Evolutionary conservation across 306 rosid genomes (phyloP).

Genomic region (Abrus pulchellus): DNA sequence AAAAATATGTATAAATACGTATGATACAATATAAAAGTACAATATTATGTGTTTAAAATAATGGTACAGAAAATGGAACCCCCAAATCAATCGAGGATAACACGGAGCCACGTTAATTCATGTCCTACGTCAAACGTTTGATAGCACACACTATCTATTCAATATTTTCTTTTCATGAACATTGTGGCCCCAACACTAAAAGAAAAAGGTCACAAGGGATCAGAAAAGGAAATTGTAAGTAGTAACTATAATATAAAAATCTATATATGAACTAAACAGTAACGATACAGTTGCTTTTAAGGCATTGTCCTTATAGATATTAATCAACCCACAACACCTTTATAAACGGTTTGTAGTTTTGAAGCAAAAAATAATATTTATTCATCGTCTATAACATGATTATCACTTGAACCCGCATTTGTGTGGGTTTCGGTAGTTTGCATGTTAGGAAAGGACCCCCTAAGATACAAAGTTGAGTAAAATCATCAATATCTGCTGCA

Average conservation of each 20-base stretch:
- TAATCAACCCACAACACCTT: too few relatives aligned
- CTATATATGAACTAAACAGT: neutral
- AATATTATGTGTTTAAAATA: too few relatives aligned
- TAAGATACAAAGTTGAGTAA: too few relatives aligned
- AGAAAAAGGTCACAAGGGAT: constrained; percentile 29
- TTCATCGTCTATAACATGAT: neutral
- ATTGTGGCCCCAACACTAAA: constrained; percentile 43
- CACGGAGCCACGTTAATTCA: constrained; percentile 6
- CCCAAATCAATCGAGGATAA: neutral
- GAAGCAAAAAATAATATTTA: neutral
- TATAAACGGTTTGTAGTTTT: neutral
- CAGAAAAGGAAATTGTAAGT: constrained; percentile 12
- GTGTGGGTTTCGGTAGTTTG: neutral
- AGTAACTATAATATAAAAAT: constrained; percentile 12
- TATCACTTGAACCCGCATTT: neutral
- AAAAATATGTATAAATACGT: too few relatives aligned
- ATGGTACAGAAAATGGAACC: too few relatives aligned
- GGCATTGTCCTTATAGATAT: constrained; percentile 10
- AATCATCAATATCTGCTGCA: constrained; percentile 27
- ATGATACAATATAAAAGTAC: too few relatives aligned
- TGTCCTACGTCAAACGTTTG: neutral
- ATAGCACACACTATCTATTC: neutral
- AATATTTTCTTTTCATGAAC: constrained; percentile 36
- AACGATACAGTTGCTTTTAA: constrained; percentile 39
- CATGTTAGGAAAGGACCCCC: neutral